Evolutionary conservation across 192 early-diverging fungal genomes (phyloP), one percentile per base, ranked within the genome.

Genomic region (Gonapodya prolifera): DNA sequence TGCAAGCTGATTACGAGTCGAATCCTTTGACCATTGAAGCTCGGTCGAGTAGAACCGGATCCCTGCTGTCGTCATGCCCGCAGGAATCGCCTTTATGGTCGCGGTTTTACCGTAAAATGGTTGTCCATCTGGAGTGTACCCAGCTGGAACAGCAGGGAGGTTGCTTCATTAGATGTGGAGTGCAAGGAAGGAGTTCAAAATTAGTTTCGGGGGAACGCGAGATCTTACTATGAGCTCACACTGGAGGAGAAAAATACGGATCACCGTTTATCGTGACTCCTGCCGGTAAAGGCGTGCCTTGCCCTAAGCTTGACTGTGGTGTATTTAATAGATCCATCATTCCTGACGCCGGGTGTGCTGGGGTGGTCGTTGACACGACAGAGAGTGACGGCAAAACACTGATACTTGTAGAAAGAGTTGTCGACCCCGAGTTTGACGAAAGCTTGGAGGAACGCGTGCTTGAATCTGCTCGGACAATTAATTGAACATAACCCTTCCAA

Each of bases 191-290:
- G 18, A 76, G 75, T 76, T 30, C 13, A 33, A 35, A 33, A 23
- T 76, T 13, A 33, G 34, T 33, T 35, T 76, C 0, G 13, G 18
- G 2, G 34, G 16, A 1, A 76, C 0, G 16, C 85, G 86, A 18
- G 78, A 83, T 16, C 45, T 16, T 61, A 23, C 87, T 83, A 0
- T 85, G 83, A 34, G 88, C 34, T 76, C 81, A 83, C 1, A 86
- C 81, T 1, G 88, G 86, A 0, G 87, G 84, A 0, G 86, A 74
- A 82, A 87, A 89, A 75, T 87, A 89, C 30, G 88, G 86, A 70
- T 89, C 88, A 35, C 83, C 85, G 13, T 70, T 78, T 13, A 80
- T 18, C 16, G 85, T 84, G 75, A 84, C 86, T 13, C 87, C 86
- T 16, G 80, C 71, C 2, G 88, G 85, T 18, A 86, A 32, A 0